A percentile compares a stretch with the other conserved stretches of the same genome.
phyloP scores from a whole-genome alignment of 2,329 filamentous ascomycete species.

The Cordyceps militaris region DNA sequence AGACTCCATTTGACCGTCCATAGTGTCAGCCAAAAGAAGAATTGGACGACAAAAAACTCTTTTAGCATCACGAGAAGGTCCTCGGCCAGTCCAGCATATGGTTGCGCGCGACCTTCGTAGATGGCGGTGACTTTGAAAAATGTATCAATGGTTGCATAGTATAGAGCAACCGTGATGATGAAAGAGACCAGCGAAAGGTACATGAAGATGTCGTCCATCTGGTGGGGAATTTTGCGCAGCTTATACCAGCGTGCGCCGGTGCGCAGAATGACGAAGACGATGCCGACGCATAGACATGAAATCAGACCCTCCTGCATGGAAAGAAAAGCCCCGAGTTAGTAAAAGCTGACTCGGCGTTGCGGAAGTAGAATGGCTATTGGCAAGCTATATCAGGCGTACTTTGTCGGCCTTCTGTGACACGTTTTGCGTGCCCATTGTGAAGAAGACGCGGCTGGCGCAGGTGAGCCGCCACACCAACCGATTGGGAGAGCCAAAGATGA shows the following conservation, averaged over 20 bases:
- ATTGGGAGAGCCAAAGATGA: neutral
- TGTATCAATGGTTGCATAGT: constrained; percentile 15
- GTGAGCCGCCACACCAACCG: neutral
- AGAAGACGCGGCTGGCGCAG: neutral
- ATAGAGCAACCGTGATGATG: constrained; percentile 16
- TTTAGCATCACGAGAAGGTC: constrained; percentile 16
- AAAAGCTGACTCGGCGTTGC: neutral
- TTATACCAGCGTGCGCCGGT: constrained; percentile 17
- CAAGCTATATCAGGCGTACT: neutral
- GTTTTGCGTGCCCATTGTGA: constrained; percentile 14
- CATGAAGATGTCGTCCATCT: constrained; percentile 18
- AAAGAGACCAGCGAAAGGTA: constrained; percentile 15
- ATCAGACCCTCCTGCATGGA: constrained; percentile 8
- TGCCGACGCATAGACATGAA: constrained; percentile 14
- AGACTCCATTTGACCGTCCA: constrained; percentile 20
- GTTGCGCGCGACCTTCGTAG: constrained; percentile 1
- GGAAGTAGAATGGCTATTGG: neutral
- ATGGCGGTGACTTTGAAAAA: constrained; percentile 16
- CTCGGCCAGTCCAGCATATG: constrained; percentile 7
- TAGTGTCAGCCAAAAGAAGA: constrained; percentile 19
- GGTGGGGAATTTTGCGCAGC: constrained; percentile 11
- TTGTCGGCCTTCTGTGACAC: constrained; percentile 12
- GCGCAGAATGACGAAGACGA: constrained; percentile 15
- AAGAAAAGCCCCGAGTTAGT: neutral
- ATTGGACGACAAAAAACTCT: constrained; percentile 18